Evolutionary conservation across 495 filamentous ascomycete species (phyloP).

Genomic region (Xylaria flabelliformis): DNA sequence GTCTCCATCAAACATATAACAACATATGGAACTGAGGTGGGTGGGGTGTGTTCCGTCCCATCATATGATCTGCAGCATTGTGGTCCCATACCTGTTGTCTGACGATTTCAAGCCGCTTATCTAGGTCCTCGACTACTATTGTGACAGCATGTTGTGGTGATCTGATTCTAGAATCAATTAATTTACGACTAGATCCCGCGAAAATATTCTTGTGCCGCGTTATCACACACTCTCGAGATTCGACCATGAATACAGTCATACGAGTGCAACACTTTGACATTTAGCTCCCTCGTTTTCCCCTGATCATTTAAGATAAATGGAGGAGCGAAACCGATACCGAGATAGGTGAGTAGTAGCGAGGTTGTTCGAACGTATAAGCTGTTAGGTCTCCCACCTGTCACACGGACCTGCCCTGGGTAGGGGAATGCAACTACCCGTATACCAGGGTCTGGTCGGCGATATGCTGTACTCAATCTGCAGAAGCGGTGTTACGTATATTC

Average conservation of each 20-base stretch:
- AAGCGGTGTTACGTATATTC: no score
- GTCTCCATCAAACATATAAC: neutral
- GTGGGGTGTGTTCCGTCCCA: neutral
- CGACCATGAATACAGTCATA: no score
- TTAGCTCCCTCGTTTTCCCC: neutral
- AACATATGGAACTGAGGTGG: neutral
- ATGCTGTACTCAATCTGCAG: no score
- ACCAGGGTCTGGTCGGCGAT: no score
- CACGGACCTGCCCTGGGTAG: no score
- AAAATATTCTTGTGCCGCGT: neutral
- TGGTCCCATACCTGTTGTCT: neutral
- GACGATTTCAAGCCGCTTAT: neutral
- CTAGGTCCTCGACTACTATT: neutral
- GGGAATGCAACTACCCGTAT: no score
- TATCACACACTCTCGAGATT: no score
- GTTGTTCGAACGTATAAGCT: neutral
- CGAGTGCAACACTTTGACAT: neutral
- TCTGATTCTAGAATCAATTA: neutral
- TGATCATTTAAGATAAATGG: neutral
- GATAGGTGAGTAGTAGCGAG: neutral
- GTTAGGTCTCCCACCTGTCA: neutral
- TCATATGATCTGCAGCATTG: slow-evolving; percentile 6
- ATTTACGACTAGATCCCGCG: neutral
- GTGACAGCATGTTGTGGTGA: neutral
- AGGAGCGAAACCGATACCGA: neutral